Evolutionary conservation across 257 asterid genomes (phyloP).

Genomic region (Solanum habrochaites): DNA sequence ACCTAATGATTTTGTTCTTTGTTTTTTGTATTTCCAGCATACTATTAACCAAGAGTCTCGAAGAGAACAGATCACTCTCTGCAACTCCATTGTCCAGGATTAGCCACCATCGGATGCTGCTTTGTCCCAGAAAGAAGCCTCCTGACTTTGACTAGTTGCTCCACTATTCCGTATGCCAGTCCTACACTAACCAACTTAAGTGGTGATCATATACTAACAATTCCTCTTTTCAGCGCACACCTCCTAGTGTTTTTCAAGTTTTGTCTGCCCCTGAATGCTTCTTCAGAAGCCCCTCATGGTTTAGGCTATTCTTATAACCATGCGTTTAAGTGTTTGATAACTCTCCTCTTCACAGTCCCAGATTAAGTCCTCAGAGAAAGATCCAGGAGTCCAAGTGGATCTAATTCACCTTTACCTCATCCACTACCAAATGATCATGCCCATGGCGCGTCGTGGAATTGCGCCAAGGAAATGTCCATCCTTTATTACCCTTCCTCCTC

Average conservation of each 20-base stretch:
- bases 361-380: not conserved
- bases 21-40: conserved; percentile 17
- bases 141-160: conserved; percentile 32
- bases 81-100: conserved; percentile 10
- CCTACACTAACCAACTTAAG: conserved; percentile 28
- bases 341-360: conserved; percentile 52
- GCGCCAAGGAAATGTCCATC: conserved; percentile 47
- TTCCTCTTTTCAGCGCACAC: conserved; percentile 23
- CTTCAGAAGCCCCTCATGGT: conserved; percentile 19
- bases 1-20: not conserved
- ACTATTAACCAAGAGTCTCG: conserved; percentile 23
- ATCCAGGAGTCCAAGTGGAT: conserved; percentile 16
- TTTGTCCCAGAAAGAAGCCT: conserved; percentile 1
- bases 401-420: conserved; percentile 19
- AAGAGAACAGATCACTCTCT: conserved; percentile 14
- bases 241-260: conserved; percentile 46
- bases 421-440: conserved; percentile 1
- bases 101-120: conserved; percentile 14
- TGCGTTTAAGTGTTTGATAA: conserved; percentile 23
- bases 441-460: conserved; percentile 22
- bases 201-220: conserved; percentile 13
- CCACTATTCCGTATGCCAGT: conserved; percentile 66
- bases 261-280: conserved; percentile 68
- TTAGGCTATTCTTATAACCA: conserved; percentile 14
- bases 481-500: conserved; percentile 81